Evolutionary conservation across 805 yeast genomes (phyloP), one percentile per base, ranked within the genome.

Genomic region (Maudiozyma serrabonitensis): DNA sequence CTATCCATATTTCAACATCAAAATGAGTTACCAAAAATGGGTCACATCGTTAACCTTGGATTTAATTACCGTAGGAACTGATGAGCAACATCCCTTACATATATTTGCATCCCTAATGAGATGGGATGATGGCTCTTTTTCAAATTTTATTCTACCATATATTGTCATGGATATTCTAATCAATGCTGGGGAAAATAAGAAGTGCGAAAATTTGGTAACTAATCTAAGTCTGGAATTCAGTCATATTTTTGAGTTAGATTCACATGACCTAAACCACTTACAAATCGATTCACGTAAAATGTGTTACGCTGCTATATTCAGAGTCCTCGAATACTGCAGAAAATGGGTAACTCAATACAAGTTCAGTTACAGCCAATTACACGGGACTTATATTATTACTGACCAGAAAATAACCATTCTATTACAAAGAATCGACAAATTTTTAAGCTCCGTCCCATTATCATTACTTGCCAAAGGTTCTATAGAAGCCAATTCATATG

Each of bases 401-500:
- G 68, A 64, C 26, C 48, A 48, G 13, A 60, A 56, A 25, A 44
- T 45, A 25, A 44, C 46, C 51, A 58, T 46, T 50, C 63, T 57
- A 59, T 50, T 69, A 54, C 38, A 49, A 32, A 49, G 69, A 58
- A 79, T 80, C 3, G 73, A 73, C 43, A 46, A 49, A 0, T 78
- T 88, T 50, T 62, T 88, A 12, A 68, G 67, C 1, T 60, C 67
- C 2, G 75, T 90, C 9, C 86, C 95, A 0, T 78, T 82, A 28
- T 81, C 79, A 37, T 61, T 85, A 21, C 72, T 93, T 57, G 96
- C 96, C 0, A 72, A 75, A 35, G 73, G 93, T 47, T 84, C 97
- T 0, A 76, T 88, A 1, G 88, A 88, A 54, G 86, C 95, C 52
- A 86, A 81, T 43, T 82, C 95, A 0, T 88, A 80, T 60, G 97